Evolutionary conservation across 2,329 filamentous ascomycete genomes (phyloP).

Genomic region (Hymenoscyphus repandus): DNA sequence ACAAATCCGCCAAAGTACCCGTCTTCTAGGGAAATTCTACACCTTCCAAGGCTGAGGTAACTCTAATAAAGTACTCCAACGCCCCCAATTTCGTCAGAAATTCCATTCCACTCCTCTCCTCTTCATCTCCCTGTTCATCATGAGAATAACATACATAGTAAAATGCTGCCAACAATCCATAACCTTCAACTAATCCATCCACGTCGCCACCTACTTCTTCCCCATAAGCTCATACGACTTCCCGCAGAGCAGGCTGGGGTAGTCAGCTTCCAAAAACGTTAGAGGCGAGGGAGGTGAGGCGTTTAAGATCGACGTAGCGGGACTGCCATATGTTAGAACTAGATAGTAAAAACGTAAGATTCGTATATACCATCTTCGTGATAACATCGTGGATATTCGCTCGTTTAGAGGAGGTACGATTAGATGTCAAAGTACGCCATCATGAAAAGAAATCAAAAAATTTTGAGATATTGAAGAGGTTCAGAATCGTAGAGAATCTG

Average conservation of each 20-base stretch:
- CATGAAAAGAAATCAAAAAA: background rate
- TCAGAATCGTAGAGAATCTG: too few relatives aligned
- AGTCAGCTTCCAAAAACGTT: conserved; percentile 3
- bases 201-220: background rate
- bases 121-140: too few relatives aligned
- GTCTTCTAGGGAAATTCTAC: background rate
- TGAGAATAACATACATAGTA: conserved; percentile 1
- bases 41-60: background rate
- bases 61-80: conserved; percentile 1
- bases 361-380: conserved; percentile 7
- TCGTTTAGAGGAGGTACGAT: background rate
- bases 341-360: background rate
- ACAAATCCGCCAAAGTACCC: background rate
- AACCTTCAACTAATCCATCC: background rate
- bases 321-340: background rate
- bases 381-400: conserved; percentile 4
- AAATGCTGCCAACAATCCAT: conserved; percentile 3
- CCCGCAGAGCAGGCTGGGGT: conserved; percentile 3
- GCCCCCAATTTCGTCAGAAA: background rate
- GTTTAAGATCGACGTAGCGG: background rate
- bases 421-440: background rate
- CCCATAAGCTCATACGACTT: background rate
- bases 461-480: background rate
- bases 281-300: background rate
- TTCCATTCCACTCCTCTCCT: background rate